Evolutionary conservation across 345 rosid genomes (phyloP), one percentile per base, ranked within the genome.

Genomic region (Gossypium longicalyx): DNA sequence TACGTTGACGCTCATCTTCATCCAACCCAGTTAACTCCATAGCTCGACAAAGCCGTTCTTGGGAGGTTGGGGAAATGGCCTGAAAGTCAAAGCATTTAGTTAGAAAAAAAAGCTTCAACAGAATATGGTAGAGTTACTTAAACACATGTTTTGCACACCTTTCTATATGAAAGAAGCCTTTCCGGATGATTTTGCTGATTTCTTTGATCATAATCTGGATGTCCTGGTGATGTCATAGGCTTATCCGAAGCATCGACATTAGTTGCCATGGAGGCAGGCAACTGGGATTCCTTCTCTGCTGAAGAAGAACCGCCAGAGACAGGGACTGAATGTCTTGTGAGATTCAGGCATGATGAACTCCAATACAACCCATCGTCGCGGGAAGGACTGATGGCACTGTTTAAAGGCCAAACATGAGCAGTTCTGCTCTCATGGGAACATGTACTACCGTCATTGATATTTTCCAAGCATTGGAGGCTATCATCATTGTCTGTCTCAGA

Each of bases 51-150:
- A 94, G 89, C 80, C 81, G 82, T 67, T 85, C 87, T 83, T 86
- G 98, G 52, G 97, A 86, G 63, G 79, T 74, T 27, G 97, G 97
- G 78, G 98, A 94, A 77, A 94, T 88, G 74, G 74, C 82, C 98
- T 92, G 95, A 76, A 83, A 83, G 44, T 70, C 43, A 54, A 77
- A 62, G 44, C 44, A 78, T 45, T 13, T 15, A 70, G 25, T 81
- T 69, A 83, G 71, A 51, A 77, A 73, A 57, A 56, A 71, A 19
- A 34, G 41, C 63, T 61, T 70, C 15, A 44, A 27, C 29, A 51
- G 20, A 70, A 52, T 16, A 29, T 34, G 64, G 20, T 19, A 17
- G 59, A 74, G 38, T 34, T 38, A 53, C 67, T 66, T 19, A 22
- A 65, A 65, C 9, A 38, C 12, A 54, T 22, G 67, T 67, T 65